These are phyloP conservation scores for Panicum virgatum DNA, from an alignment of 202 grass and related monocot species.

Conservation along the genomic window DNA sequence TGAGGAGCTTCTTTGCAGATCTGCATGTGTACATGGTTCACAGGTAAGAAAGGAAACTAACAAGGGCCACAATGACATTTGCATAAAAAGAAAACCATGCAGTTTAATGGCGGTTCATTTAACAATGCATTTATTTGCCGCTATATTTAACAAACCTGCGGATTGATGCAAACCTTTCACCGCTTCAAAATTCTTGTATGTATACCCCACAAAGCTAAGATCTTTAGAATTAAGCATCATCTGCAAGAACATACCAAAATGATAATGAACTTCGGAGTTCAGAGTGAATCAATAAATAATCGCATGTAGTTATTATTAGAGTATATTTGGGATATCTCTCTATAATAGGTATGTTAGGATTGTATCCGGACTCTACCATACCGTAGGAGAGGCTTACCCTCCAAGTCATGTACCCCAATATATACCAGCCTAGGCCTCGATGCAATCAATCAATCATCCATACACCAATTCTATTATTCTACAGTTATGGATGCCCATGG, in stretches of 20 bases:
- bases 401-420: too few species aligned
- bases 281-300: constrained; percentile 23
- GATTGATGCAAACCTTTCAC: constrained; percentile 69
- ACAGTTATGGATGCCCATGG: not conserved
- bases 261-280: constrained; percentile 24
- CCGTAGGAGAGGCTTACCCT: too few species aligned
- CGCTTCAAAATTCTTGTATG: constrained; percentile 84
- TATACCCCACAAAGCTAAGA: constrained; percentile 84
- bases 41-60: constrained; percentile 22
- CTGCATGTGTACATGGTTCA: constrained; percentile 40
- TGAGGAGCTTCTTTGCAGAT: constrained; percentile 61
- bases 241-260: constrained; percentile 36
- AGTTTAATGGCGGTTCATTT: not conserved
- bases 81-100: not conserved
- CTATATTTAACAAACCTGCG: constrained; percentile 40
- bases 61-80: not conserved
- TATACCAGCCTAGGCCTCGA: too few species aligned
- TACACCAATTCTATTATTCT: too few species aligned
- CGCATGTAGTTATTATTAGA: not conserved
- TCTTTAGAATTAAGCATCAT: constrained; percentile 80
- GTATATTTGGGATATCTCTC: too few species aligned
- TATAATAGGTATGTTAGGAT: too few species aligned
- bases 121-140: not conserved
- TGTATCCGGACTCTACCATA: too few species aligned
- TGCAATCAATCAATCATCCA: too few species aligned